Percentiles rank a stretch among this genome's conserved stretches.
Conservation (phyloP, 805 yeast species). For the Kregervanrija delftensis region DNA sequence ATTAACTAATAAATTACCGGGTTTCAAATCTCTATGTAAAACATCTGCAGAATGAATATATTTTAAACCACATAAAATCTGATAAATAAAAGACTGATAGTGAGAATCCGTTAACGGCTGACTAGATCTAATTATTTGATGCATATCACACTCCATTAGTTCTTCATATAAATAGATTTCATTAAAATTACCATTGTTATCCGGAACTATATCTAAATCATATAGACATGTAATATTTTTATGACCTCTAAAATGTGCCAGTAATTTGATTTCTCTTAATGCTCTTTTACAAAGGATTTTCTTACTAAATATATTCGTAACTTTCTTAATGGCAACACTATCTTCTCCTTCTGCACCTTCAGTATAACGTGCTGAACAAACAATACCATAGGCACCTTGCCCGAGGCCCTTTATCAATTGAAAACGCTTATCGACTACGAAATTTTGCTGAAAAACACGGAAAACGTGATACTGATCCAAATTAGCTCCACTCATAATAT, state of each 20-base stretch:
- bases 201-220: constrained; percentile 86
- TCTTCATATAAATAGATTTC: constrained; percentile 93
- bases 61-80: constrained; percentile 86
- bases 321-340: constrained; percentile 90
- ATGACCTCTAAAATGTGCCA: constrained; percentile 93
- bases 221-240: constrained; percentile 93
- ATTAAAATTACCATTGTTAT: constrained; percentile 63
- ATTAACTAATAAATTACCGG: constrained; percentile 86
- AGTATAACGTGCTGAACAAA: constrained; percentile 84
- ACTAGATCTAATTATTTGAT: constrained; percentile 89
- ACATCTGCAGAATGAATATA: constrained; percentile 96
- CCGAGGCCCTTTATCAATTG: constrained; percentile 90
- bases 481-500: not conserved
- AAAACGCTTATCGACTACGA: constrained; percentile 82
- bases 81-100: constrained; percentile 88
- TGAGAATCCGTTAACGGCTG: constrained; percentile 94
- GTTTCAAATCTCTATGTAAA: constrained; percentile 89
- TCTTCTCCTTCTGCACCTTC: constrained; percentile 71
- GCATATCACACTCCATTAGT: constrained; percentile 98
- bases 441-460: constrained; percentile 80
- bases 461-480: constrained; percentile 26
- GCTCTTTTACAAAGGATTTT: constrained; percentile 90
- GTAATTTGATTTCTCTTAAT: constrained; percentile 78
- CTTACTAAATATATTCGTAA: constrained; percentile 88
- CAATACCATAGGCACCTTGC: constrained; percentile 97